Evolutionary conservation across 768 basidiomycete genomes (phyloP), one percentile per base, ranked within the genome.

Genomic region (Russula emetica): DNA sequence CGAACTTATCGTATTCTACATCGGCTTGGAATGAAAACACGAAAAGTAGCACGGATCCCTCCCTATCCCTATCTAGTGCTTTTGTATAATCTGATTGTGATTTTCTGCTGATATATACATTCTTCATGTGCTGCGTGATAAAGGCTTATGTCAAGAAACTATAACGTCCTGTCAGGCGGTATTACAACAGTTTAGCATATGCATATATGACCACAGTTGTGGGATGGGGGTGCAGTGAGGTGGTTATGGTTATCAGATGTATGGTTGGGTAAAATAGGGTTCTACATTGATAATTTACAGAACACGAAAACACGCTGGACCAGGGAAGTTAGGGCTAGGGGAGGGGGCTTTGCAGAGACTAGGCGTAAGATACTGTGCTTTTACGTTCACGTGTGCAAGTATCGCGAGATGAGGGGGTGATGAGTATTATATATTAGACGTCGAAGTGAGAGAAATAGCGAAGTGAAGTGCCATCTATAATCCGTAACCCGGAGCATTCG

Each of bases 1-100:
- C 58, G 80, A 80, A 53, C 72, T 90, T 6, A 72, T 80, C 28
- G 76, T 90, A 55, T 85, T 88, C 66, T 78, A 82, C 63, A 84
- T 91, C 63, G 86, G 84, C 13, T 79, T 84, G 44, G 86, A 90
- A 65, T 78, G 76, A 66, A 75, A 71, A 6, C 7, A n/a, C 8
- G 5, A 28, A 5, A 47, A 10, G 26, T 13, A 6, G 10, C 24
- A 32, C 38, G 9, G 13, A 36, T 36, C 36, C 13, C 32, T 26
- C 2, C 38, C 42, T 16, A 14, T 16, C 38, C 16, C 38, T 11
- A 55, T 58, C 49, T 63, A 63, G 22, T 24, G 34, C 45, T 58
- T 13, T 32, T 58, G 13, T 58, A 32, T 32, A 45, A 58, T 20
- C 22, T 49, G 16, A 36, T 45, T 47, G 38, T 38, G 44, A 47